Evolutionary conservation across 768 basidiomycete species (phyloP), one percentile per base, ranked within the genome.

Genomic region (Termitomyces bulborhizus): DNA sequence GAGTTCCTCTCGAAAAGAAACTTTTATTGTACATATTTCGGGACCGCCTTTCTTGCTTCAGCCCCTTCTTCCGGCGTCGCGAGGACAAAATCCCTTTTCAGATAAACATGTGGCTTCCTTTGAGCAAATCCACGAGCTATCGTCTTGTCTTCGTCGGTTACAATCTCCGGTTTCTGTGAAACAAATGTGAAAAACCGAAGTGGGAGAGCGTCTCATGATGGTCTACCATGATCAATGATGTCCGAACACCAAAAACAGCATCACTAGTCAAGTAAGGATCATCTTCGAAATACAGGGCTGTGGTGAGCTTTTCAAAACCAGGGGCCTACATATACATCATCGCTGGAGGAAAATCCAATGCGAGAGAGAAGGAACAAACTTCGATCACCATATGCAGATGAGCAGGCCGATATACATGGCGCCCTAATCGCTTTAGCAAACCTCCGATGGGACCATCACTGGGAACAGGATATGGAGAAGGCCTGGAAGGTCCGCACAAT

Each of bases 191-290:
- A 45, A 26, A 51, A 18, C 9, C 9, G 40, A 36, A 39, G 34
- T 32, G 11, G 49, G 39, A n/a, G 16, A n/a, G 51, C 7, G 3
- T 3, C 3, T 27, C 13, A 16, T 15, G 36, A 18, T 45, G 8
- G 75, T 82, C 49, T 69, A 91, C 90, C 60, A 90, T 81, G 18
- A 92, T 77, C 27, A 94, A 74, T 6, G 86, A 89, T 46, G 79
- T 78, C 68, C 90, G 90, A 24, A 89, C 90, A 9, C 92, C 90
- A 68, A 93, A 92, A 3, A 93, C 89, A 11, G 81, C 76, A 64
- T 93, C 91, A 56, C 83, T 89, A 6, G 68, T 69, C 24, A 93
- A 57, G 62, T 80, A 92, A 3, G 73, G 66, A 60, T 90, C 87
- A 4, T 82, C 84, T 53, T 86, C 80, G 13, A 86, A 83, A 66